phyloP scores from a whole-genome alignment of 2,329 filamentous ascomycete species.

The Amylocarpus encephaloides region DNA sequence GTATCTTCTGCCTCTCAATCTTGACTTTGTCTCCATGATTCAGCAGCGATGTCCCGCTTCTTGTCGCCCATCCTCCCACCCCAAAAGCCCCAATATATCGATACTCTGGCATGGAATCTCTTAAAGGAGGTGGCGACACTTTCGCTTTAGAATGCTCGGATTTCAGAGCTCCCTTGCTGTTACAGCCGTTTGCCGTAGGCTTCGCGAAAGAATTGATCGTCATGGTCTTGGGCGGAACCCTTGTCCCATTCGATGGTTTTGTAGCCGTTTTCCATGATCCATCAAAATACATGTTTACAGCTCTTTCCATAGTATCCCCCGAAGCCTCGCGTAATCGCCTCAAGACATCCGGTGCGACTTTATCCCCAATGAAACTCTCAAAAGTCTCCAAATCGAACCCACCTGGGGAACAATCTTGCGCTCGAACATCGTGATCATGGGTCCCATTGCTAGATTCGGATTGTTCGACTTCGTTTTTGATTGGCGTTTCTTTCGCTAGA shows the following conservation, averaged over 20 bases:
- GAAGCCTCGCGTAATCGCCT: slow-evolving; percentile 47
- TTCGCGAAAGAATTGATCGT: slow-evolving; percentile 25
- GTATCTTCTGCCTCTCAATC: slow-evolving; percentile 79
- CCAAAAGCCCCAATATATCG: slow-evolving; percentile 91
- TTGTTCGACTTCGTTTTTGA: background rate
- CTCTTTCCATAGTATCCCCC: slow-evolving; percentile 52
- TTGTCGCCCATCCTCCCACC: slow-evolving; percentile 84
- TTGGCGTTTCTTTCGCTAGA: background rate
- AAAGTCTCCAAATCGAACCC: slow-evolving; percentile 53
- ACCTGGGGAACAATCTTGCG: slow-evolving; percentile 23
- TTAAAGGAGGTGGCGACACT: background rate
- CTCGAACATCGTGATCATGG: background rate
- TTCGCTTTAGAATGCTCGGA: slow-evolving; percentile 16
- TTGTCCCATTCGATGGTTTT: background rate
- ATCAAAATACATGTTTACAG: slow-evolving; percentile 65
- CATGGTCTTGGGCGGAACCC: slow-evolving; percentile 12
- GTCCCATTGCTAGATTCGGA: background rate
- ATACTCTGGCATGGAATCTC: slow-evolving; percentile 39
- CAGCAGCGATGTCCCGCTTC: slow-evolving; percentile 68
- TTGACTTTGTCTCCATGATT: slow-evolving; percentile 76
- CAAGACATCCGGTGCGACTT: slow-evolving; percentile 44
- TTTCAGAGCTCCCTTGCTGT: slow-evolving; percentile 31
- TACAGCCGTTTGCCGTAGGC: slow-evolving; percentile 10
- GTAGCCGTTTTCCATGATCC: slow-evolving; percentile 51
- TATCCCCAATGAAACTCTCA: slow-evolving; percentile 53